These are phyloP conservation scores for Geranium rotundifolium DNA, from an alignment of 345 rosid species.

Conservation along the genomic window DNA sequence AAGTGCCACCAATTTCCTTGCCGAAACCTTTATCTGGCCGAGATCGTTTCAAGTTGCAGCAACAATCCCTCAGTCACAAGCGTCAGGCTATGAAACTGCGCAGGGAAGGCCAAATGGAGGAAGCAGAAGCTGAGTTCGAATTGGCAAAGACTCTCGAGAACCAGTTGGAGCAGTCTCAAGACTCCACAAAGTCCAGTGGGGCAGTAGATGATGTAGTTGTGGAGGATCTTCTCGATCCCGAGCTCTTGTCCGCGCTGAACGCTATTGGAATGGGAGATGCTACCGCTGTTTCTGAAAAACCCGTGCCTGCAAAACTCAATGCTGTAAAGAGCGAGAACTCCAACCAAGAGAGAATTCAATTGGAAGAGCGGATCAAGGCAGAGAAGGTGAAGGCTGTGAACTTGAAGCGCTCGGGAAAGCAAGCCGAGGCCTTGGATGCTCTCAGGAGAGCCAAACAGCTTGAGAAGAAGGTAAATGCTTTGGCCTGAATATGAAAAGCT, in stretches of 20 bases:
- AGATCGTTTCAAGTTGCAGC: constrained; percentile 81
- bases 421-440: constrained; percentile 81
- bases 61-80: constrained; percentile 75
- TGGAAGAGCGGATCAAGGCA: constrained; percentile 69
- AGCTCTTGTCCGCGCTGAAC: constrained; percentile 66
- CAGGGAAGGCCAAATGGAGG: constrained; percentile 62
- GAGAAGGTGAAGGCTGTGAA: constrained; percentile 71
- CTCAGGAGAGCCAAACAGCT: constrained; percentile 61
- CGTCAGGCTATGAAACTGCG: constrained; percentile 79
- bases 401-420: constrained; percentile 75
- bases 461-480: constrained; percentile 57
- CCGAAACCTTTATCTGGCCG: constrained; percentile 58
- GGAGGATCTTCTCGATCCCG: constrained; percentile 92
- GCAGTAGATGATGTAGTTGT: constrained; percentile 40
- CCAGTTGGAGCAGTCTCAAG: constrained; percentile 55
- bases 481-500: constrained; percentile 22
- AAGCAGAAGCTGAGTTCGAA: constrained; percentile 92
- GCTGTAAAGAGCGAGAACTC: constrained; percentile 22
- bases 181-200: constrained; percentile 25
- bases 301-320: constrained; percentile 18
- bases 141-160: constrained; percentile 82
- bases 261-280: constrained; percentile 58
- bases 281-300: constrained; percentile 12
- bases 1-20: constrained; percentile 26
- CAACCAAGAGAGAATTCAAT: constrained; percentile 40